Base-by-base conservation (phyloP, 345 rosid species). In the Gossypium ekmanianum region DNA sequence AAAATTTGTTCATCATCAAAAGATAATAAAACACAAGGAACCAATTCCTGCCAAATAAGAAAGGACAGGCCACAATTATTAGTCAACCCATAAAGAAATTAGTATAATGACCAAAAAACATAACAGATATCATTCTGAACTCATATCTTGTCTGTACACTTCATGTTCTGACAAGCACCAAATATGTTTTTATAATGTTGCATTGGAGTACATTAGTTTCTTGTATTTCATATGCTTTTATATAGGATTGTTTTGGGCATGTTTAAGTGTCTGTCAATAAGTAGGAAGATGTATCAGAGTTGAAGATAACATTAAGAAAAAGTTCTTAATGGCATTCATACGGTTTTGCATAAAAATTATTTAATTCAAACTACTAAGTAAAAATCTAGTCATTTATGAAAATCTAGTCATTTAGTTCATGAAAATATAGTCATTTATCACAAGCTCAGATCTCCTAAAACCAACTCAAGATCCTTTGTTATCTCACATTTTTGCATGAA, bases 1-100 rank as follows among this genome's bases (percentile, higher is more conserved):
- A 94, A 75, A 80, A 94, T 87, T 75, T 92, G 98, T 83, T 89
- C 97, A 67, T 94, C 91, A 20, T 90, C 98, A 70, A 92, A 94
- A 68, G 97, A 91, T 79, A 94, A 79, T 74, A 94, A 91, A 79
- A 92, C 89, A 9, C 97, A 94, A 24, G 98, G 98, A 76, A 91
- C 97, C 79, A 94, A 81, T 55, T 91, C 97, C 98, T 94, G 86
- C 7, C 13, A 68, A 54, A 71, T 39, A 54, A 41, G 64, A 54
- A 59, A 66, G 67, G 62, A 17, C 26, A 22, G 39, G 18, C 61
- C 55, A 58, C 54, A 50, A 78, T 24, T 14, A 72, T 17, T 39
- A 11, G 57, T 56, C 39, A 57, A 74, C n/a, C 34, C 69, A 11
- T 39, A 12, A 18, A 55, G 48, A 12, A 48, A 65, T 22, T n/a